These are phyloP conservation scores for Flaveria bidentis DNA, from an alignment of 129 eudicot genomes.

Conservation along the genomic window DNA sequence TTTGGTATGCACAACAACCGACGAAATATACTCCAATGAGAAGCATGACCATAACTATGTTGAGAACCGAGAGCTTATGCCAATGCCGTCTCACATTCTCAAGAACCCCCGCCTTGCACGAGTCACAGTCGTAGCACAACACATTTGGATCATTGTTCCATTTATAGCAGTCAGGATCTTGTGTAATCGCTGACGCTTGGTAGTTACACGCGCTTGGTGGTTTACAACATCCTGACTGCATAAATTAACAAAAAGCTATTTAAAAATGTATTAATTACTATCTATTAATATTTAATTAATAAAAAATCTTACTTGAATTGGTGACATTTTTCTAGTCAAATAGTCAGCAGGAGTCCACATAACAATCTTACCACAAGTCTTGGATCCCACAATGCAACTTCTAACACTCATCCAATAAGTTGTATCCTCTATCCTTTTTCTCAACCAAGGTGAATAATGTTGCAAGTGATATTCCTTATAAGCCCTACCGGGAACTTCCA, in stretches of 20 bases:
- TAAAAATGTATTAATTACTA: background rate
- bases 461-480: slow-evolving; percentile 74
- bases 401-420: slow-evolving; percentile 60
- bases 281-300: background rate
- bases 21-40: slow-evolving; percentile 74
- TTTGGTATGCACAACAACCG: slow-evolving; percentile 88
- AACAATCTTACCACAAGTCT: slow-evolving; percentile 66
- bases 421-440: slow-evolving; percentile 57
- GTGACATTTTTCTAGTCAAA: slow-evolving; percentile 61
- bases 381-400: slow-evolving; percentile 76
- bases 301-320: slow-evolving; percentile 63
- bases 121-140: slow-evolving; percentile 83
- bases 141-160: slow-evolving; percentile 74
- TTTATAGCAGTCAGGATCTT: slow-evolving; percentile 72
- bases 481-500: slow-evolving; percentile 59
- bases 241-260: background rate
- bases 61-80: slow-evolving; percentile 74
- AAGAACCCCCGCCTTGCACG: slow-evolving; percentile 94
- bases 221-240: slow-evolving; percentile 96
- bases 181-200: slow-evolving; percentile 41
- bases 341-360: slow-evolving; percentile 85
- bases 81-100: slow-evolving; percentile 67
- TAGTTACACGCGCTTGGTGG: slow-evolving; percentile 89
- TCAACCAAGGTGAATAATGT: slow-evolving; percentile 76
- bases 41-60: slow-evolving; percentile 60